Percentiles rank a stretch among this genome's conserved stretches.
These are phyloP conservation scores for Backusella tuberculispora DNA, from an alignment of 192 early-diverging fungal species.

Conservation along the genomic window DNA sequence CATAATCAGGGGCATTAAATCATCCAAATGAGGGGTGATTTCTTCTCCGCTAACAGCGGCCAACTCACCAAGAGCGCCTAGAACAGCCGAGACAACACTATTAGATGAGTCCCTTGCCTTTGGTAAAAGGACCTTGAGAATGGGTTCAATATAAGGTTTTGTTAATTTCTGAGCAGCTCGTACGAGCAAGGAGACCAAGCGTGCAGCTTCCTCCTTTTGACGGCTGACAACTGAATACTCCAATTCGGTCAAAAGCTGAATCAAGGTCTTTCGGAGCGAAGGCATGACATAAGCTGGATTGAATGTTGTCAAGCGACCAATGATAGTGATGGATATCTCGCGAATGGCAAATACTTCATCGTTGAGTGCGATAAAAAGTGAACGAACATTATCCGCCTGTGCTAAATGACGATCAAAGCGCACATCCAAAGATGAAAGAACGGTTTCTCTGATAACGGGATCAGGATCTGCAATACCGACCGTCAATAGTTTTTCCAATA, in stretches of 20 bases:
- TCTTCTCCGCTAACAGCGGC: constrained; percentile 85
- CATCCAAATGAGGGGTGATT: constrained; percentile 77
- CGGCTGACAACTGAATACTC: constrained; percentile 84
- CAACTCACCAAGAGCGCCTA: constrained; percentile 83
- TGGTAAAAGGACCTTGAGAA: constrained; percentile 83
- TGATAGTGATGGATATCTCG: constrained; percentile 79
- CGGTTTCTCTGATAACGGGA: constrained; percentile 73
- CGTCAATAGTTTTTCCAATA: constrained; percentile 86
- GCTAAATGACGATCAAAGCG: constrained; percentile 89
- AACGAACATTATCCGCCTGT: constrained; percentile 89
- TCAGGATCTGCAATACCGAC: constrained; percentile 90
- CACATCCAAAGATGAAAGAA: constrained; percentile 77
- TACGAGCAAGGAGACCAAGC: constrained; percentile 77
- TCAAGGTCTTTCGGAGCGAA: constrained; percentile 80
- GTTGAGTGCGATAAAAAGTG: constrained; percentile 85
- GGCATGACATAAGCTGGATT: constrained; percentile 96
- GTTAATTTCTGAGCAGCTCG: constrained; percentile 78
- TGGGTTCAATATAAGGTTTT: constrained; percentile 89
- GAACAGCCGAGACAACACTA: constrained; percentile 76
- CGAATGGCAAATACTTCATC: constrained; percentile 91
- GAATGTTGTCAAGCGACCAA: constrained; percentile 82
- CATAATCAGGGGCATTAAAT: constrained; percentile 84
- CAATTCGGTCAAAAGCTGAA: constrained; percentile 88
- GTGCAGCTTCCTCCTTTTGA: constrained; percentile 86
- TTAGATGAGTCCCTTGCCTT: constrained; percentile 79